Evolutionary conservation across 129 eudicot species (phyloP).

Genomic region (carrot (Daucus carota)): DH1_v3.0 NC_030383.2:43494001-43494500

Average conservation of each 20-base stretch:
- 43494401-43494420: background rate
- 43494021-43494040: conserved; percentile 15
- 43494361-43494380: background rate
- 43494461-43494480: conserved; percentile 97
- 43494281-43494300: conserved; percentile 86
- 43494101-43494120: conserved; percentile 99
- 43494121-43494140: conserved; percentile 86
- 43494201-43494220: conserved; percentile 15
- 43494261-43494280: conserved; percentile 90
- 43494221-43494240: background rate
- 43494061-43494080: background rate
- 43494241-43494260: conserved; percentile 4
- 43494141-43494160: conserved; percentile 94
- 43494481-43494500: conserved; percentile 99
- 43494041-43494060: background rate
- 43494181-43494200: conserved; percentile 57
- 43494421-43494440: conserved; percentile 83
- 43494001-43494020: conserved; percentile 99
- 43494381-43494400: background rate
- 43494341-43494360: background rate
- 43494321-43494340: conserved; percentile 86
- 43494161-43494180: conserved; percentile 57
- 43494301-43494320: conserved; percentile 85
- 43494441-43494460: conserved; percentile 97
- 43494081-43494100: conserved; percentile 19